A percentile compares a stretch with the other conserved stretches of the same genome.
Conservation (phyloP, 768 basidiomycete species). For the Kwoniella heveanensis region DNA sequence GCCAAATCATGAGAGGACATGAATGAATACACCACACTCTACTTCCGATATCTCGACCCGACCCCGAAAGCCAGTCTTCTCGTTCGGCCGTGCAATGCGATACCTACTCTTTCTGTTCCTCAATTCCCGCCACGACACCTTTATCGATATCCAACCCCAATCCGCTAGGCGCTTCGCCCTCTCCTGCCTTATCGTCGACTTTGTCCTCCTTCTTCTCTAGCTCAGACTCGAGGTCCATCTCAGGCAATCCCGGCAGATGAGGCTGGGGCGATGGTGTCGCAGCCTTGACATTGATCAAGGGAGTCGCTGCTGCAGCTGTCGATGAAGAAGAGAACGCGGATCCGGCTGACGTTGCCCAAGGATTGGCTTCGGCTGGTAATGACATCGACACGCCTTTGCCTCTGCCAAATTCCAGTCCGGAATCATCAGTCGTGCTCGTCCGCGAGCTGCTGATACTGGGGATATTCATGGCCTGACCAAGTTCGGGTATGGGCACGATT, state of each 20-base stretch:
- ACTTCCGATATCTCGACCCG: too few relatives aligned
- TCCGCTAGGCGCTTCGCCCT: slow-evolving; percentile 14
- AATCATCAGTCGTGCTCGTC: slow-evolving; percentile 1
- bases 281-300: slow-evolving; percentile 9
- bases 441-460: background rate
- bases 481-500: background rate
- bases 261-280: slow-evolving; percentile 18
- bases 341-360: slow-evolving; percentile 16
- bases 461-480: background rate
- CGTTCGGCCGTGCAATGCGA: too few relatives aligned
- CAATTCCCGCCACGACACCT: background rate
- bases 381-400: slow-evolving; percentile 8
- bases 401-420: background rate
- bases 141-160: slow-evolving; percentile 17
- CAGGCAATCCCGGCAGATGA: slow-evolving; percentile 8
- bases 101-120: slow-evolving; percentile 7
- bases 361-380: slow-evolving; percentile 21
- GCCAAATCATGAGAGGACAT: too few relatives aligned
- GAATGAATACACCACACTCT: too few relatives aligned
- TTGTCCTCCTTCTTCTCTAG: background rate
- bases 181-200: slow-evolving; percentile 9
- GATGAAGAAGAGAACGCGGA: too few relatives aligned
- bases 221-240: background rate
- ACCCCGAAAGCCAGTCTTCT: too few relatives aligned
- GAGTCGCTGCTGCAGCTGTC: too few relatives aligned